phyloP scores from a whole-genome alignment of 2,329 filamentous ascomycete genomes.

The Exophiala lecanii-corni region DNA sequence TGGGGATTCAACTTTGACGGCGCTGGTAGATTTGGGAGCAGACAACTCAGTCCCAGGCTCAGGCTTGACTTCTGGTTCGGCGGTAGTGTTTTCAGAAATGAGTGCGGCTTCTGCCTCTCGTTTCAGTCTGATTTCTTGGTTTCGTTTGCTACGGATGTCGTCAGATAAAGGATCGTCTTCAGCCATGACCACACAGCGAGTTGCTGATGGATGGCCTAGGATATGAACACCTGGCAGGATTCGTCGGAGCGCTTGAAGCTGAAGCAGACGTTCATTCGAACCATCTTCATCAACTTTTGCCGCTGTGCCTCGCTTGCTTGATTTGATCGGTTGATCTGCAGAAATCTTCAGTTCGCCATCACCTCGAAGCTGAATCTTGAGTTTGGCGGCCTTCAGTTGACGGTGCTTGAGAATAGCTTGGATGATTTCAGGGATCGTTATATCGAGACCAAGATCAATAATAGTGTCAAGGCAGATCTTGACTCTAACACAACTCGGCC shows the following conservation, averaged over 20 bases:
- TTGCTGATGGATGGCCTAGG: conserved; percentile 80
- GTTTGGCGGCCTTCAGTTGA: conserved; percentile 65
- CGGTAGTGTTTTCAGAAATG: conserved; percentile 2
- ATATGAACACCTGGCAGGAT: conserved; percentile 78
- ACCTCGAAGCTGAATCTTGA: conserved; percentile 50
- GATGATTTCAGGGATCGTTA: conserved; percentile 68
- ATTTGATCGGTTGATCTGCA: conserved; percentile 51
- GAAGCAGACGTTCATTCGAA: conserved; percentile 63
- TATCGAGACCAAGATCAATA: conserved; percentile 73
- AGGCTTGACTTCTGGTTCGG: conserved; percentile 17
- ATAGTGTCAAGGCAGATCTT: conserved; percentile 77
- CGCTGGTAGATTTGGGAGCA: background rate
- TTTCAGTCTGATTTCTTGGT: conserved; percentile 1
- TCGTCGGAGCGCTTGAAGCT: conserved; percentile 80
- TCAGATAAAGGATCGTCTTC: conserved; percentile 27
- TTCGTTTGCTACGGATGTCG: conserved; percentile 21
- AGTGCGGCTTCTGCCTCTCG: conserved; percentile 5
- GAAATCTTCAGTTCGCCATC: conserved; percentile 66
- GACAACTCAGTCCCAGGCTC: conserved; percentile 2
- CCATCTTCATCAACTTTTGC: conserved; percentile 44
- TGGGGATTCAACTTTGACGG: conserved; percentile 18
- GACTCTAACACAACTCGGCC: conserved; percentile 67
- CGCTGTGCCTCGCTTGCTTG: conserved; percentile 39
- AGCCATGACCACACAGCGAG: conserved; percentile 45
- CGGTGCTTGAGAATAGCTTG: conserved; percentile 73